A percentile compares a stretch with the other conserved stretches of the same genome.
Evolutionary conservation across 2,329 filamentous ascomycete genomes (phyloP).

Genomic region (Beauveria sp.): DNA sequence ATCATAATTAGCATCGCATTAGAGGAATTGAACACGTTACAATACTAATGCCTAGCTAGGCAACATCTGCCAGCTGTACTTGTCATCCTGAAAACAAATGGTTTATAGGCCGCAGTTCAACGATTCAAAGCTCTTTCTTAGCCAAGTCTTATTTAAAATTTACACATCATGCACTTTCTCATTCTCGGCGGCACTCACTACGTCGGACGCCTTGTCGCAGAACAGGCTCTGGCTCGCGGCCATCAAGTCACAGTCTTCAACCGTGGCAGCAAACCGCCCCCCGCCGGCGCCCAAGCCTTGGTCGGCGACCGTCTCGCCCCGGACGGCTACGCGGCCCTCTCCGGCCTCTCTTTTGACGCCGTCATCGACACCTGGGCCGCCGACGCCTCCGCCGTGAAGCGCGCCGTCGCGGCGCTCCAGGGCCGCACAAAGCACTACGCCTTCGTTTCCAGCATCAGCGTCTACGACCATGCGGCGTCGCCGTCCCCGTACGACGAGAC

Average conservation of each 20-base stretch:
- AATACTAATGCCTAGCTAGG: not conserved
- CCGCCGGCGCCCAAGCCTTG: constrained; percentile 10
- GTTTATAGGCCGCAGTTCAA: not conserved
- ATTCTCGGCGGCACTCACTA: constrained; percentile 16
- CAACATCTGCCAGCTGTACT: not conserved
- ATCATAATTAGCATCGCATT: not conserved
- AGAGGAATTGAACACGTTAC: not conserved
- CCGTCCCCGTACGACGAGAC: constrained; percentile 9
- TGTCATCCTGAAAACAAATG: not conserved
- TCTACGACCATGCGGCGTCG: constrained; percentile 10
- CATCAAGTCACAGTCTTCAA: constrained; percentile 14
- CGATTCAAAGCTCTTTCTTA: no score
- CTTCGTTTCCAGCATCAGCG: constrained; percentile 15
- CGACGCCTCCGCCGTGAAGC: constrained; percentile 12
- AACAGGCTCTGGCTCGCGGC: constrained; percentile 13
- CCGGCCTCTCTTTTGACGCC: constrained; percentile 12
- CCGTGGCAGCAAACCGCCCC: constrained; percentile 11
- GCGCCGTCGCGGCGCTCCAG: constrained; percentile 13
- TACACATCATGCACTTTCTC: constrained; percentile 14
- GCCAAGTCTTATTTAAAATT: not conserved
- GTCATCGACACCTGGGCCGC: constrained; percentile 16
- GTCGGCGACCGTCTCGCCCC: constrained; percentile 14
- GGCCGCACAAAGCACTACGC: constrained; percentile 14
- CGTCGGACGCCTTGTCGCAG: constrained; percentile 12
- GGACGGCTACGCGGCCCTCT: constrained; percentile 7